Conservation (phyloP, 2,329 filamentous ascomycete species). For the Aspergillus pseudotamarii region DNA sequence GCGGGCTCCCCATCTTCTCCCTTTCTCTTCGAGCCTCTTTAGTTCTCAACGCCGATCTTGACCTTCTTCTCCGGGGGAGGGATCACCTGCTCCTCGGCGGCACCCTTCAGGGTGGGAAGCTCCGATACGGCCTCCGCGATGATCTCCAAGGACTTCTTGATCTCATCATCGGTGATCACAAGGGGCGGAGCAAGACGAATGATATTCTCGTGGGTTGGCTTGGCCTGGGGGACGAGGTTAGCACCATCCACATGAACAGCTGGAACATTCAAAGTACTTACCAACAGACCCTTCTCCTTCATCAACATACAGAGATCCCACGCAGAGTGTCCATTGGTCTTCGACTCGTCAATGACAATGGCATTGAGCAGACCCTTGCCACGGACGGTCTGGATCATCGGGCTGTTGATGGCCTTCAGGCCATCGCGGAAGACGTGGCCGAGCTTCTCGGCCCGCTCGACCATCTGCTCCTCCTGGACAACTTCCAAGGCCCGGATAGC, state of each 20-base stretch:
- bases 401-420: constrained; percentile 72
- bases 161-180: constrained; percentile 87
- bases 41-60: constrained; percentile 62
- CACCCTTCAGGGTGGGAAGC: constrained; percentile 68
- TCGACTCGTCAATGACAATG: constrained; percentile 89
- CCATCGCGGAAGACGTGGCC: constrained; percentile 83
- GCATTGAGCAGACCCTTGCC: constrained; percentile 96
- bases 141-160: constrained; percentile 74
- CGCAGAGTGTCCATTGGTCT: constrained; percentile 80
- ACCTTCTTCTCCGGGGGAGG: constrained; percentile 64
- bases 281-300: constrained; percentile 92
- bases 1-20: background rate
- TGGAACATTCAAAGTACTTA: constrained; percentile 51
- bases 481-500: constrained; percentile 94
- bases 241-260: background rate
- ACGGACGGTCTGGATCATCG: constrained; percentile 78
- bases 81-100: constrained; percentile 59
- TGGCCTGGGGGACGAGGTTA: constrained; percentile 65
- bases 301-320: constrained; percentile 97
- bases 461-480: constrained; percentile 87
- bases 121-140: constrained; percentile 82
- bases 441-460: constrained; percentile 76
- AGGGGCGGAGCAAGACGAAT: constrained; percentile 96
- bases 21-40: constrained; percentile 10
- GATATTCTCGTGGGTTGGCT: constrained; percentile 98